Conservation (phyloP, 345 rosid genomes). For the Erodium maritimum region DNA sequence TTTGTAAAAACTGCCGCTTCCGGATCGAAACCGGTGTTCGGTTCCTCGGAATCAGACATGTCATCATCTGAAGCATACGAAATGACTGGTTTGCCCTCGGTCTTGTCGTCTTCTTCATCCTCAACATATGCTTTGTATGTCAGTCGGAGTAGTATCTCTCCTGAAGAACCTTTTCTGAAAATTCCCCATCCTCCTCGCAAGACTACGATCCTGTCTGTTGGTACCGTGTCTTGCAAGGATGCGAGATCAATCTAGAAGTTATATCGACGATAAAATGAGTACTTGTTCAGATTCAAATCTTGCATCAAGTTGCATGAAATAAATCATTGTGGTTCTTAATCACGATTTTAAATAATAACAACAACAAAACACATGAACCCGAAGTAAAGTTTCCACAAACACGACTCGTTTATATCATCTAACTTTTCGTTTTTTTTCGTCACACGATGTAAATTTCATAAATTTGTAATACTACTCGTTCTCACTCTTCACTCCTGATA, state of each 20-base stretch:
- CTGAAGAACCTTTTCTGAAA: slow-evolving; percentile 59
- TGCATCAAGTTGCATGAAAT: no score
- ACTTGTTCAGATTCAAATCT: no score
- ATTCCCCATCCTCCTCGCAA: slow-evolving; percentile 75
- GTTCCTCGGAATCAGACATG: slow-evolving; percentile 52
- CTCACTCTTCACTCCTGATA: no score
- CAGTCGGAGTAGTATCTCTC: slow-evolving; percentile 78
- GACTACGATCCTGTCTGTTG: slow-evolving; percentile 64
- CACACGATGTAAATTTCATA: no score
- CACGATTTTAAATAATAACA: no score
- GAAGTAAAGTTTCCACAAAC: no score
- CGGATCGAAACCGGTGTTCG: slow-evolving; percentile 24
- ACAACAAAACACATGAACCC: no score
- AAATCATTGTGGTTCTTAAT: no score
- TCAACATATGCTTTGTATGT: slow-evolving; percentile 95
- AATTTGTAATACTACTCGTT: no score
- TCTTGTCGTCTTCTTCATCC: slow-evolving; percentile 85
- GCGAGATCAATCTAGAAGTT: slow-evolving; percentile 61
- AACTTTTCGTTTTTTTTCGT: no score
- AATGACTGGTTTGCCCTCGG: slow-evolving; percentile 27
- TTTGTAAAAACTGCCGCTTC: slow-evolving; percentile 20
- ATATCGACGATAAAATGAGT: no score
- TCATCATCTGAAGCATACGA: slow-evolving; percentile 68
- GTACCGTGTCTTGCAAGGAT: slow-evolving; percentile 86
- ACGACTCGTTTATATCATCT: no score